phyloP scores from a whole-genome alignment of 2,329 filamentous ascomycete genomes.

The Exophiala phaeomuriformis region DNA sequence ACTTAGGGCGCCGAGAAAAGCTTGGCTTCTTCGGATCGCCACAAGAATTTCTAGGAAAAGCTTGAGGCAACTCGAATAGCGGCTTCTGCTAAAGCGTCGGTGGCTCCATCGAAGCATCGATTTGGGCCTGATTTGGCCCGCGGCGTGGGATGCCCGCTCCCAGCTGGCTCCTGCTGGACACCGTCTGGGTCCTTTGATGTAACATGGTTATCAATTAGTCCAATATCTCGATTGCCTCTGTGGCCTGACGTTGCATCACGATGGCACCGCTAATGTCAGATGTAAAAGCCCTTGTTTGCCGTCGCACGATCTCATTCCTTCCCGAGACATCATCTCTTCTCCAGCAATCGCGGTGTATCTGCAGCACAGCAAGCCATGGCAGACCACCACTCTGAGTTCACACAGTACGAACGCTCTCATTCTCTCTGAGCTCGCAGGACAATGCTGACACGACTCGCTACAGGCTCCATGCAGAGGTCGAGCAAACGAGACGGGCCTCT shows the following conservation, averaged over 20 bases:
- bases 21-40: too few species aligned
- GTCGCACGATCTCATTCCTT: too few species aligned
- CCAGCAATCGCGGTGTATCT: not conserved
- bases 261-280: not conserved
- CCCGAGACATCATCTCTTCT: not conserved
- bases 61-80: too few species aligned
- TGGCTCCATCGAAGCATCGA: too few species aligned
- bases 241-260: not conserved
- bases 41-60: too few species aligned
- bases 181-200: not conserved
- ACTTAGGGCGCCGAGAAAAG: too few species aligned
- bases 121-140: not conserved
- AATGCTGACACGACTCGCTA: not conserved
- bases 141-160: not conserved
- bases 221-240: not conserved
- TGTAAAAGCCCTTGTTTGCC: not conserved
- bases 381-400: not conserved
- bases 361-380: not conserved
- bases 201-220: not conserved
- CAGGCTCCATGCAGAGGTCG: not conserved
- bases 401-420: not conserved
- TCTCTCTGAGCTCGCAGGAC: not conserved
- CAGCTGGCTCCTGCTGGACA: not conserved
- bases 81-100: too few species aligned
- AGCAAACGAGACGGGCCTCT: not conserved